phyloP scores from a whole-genome alignment of 176 grass and related monocot genomes.

The Hordeum vulgare region DNA sequence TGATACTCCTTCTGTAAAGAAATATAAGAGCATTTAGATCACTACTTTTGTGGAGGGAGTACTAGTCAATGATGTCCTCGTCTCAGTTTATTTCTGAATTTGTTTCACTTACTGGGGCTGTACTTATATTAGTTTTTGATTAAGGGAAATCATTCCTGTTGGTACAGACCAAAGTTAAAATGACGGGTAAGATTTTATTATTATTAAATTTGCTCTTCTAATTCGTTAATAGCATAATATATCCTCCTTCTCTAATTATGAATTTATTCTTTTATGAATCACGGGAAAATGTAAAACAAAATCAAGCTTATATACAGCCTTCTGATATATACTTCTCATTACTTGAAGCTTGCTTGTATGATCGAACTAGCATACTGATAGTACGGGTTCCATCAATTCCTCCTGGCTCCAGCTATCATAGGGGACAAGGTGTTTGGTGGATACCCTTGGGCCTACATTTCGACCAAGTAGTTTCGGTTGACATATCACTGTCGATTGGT shows the following conservation, averaged over 20 bases:
- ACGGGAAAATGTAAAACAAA: background rate
- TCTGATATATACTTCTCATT: background rate
- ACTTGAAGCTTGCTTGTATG: background rate
- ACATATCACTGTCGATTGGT: background rate
- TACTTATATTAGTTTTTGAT: background rate
- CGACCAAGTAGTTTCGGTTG: background rate
- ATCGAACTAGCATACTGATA: background rate
- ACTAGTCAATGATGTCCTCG: background rate
- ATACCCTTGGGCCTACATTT: background rate
- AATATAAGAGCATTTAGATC: no score
- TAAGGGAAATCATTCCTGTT: background rate
- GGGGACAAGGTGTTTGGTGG: background rate
- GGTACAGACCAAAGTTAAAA: conserved; percentile 8
- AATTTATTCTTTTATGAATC: background rate
- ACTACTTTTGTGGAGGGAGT: no score
- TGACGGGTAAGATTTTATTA: background rate
- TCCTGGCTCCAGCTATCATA: background rate
- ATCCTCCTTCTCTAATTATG: background rate
- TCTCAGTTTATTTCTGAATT: background rate
- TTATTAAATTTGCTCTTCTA: background rate
- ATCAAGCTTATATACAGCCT: background rate
- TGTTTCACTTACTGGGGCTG: background rate
- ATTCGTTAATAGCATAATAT: background rate
- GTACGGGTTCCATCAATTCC: background rate
- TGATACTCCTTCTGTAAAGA: no score